phyloP scores from a whole-genome alignment of 2,329 filamentous ascomycete genomes.

The Elsinoe arachidis region DNA sequence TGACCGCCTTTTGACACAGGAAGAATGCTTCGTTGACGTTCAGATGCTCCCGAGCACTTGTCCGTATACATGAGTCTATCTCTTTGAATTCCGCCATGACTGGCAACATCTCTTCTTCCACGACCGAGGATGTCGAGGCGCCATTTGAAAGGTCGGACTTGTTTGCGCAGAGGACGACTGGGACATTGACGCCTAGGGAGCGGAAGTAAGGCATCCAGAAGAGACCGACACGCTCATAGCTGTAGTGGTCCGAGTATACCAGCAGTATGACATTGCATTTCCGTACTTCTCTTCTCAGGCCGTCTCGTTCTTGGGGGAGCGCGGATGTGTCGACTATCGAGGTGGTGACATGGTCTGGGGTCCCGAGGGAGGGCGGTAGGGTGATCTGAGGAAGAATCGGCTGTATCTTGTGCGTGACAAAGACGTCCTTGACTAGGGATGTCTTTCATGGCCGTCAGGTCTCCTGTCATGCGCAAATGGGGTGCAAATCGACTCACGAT shows the following conservation, averaged over 20 bases:
- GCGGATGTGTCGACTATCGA: constrained; percentile 97
- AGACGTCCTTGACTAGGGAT: constrained; percentile 92
- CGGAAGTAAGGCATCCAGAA: constrained; percentile 99
- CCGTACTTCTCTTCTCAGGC: constrained; percentile 83
- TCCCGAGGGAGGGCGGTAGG: constrained; percentile 84
- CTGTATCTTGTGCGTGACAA: constrained; percentile 92
- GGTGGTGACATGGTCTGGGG: constrained; percentile 92
- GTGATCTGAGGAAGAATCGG: constrained; percentile 90
- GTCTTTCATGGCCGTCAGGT: constrained; percentile 54
- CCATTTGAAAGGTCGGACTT: constrained; percentile 82
- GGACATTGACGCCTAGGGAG: constrained; percentile 95
- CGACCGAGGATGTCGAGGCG: constrained; percentile 69
- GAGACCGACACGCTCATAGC: constrained; percentile 90
- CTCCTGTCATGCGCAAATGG: neutral
- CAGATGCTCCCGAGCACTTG: constrained; percentile 81
- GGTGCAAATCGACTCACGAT: constrained; percentile 20
- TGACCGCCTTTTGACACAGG: constrained; percentile 95
- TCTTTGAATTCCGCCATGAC: constrained; percentile 99
- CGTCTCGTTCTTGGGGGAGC: constrained; percentile 83
- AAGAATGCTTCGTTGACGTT: constrained; percentile 96
- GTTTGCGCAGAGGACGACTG: constrained; percentile 92
- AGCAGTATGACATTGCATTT: constrained; percentile 96
- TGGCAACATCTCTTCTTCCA: constrained; percentile 95
- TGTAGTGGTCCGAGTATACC: constrained; percentile 97
- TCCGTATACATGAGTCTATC: constrained; percentile 94